Base-by-base conservation (phyloP, 2,329 filamentous ascomycete genomes). In the Intubia oerlemansii region DNA sequence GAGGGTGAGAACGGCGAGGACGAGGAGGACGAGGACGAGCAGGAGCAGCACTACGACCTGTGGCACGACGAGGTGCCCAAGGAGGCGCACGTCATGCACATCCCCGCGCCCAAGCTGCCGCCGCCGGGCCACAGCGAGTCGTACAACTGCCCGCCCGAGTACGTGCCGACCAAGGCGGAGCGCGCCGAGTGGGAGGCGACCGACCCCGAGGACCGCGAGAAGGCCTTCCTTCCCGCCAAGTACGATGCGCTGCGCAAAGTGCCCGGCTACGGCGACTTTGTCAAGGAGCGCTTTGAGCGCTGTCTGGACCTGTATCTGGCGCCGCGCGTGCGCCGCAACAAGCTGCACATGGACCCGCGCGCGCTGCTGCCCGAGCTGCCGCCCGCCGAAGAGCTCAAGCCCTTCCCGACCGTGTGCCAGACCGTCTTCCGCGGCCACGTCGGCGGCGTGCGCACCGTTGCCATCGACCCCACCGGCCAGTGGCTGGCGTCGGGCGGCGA, bases 251-350 rank as follows among this genome's bases (percentile, higher is more conserved):
- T 98, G 31, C 75, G 88, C 36, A 82, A 81, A 46, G 88, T 95
- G 6, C 88, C 90, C 28, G 90, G 77, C 11, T 98, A 92, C 46
- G 78, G 76, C 28, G 66, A 63, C 31, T 81, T 93, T 39, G 71
- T 98, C 47, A 92, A 93, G 50, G 88, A 98, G 51, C 75, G 84
- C 39, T 98, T 98, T 42, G 84, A 98, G 50, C 66, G 90, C 38
- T 95, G 82, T 48, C 57, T 98, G 40, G 90, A 98, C 52, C 63
- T 98, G 12, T 98, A 98, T 49, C 64, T 98, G 34, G 88, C 90
- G 11, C 88, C 90, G 26, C 66, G 88, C 44, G 71, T 98, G 32
- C 71, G 85, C 34, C 77, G 90, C 49, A 93, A 84, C 56, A 78
- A 84, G 50, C 67, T 98, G 44, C 92, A 95, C 52, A 95, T 98